Evolutionary conservation across 2,329 filamentous ascomycete species (phyloP).

Genomic region (Hymenoscyphus repandus): DNA sequence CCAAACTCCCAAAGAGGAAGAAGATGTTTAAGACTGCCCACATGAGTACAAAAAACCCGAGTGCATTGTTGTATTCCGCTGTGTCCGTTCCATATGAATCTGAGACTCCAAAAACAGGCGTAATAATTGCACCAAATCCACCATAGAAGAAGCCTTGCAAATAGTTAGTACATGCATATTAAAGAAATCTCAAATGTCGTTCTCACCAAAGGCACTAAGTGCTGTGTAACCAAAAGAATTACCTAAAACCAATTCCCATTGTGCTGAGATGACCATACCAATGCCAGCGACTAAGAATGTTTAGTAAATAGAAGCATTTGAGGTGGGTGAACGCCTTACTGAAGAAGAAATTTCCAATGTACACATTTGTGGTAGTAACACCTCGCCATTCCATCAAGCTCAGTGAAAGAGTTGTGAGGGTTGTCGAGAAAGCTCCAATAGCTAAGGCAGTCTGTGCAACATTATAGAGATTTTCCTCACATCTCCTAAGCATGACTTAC

Average conservation of each 20-base stretch:
- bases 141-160: slow-evolving; percentile 45
- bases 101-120: slow-evolving; percentile 40
- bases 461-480: background rate
- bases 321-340: slow-evolving; percentile 26
- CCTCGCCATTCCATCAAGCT: slow-evolving; percentile 51
- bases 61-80: slow-evolving; percentile 41
- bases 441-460: slow-evolving; percentile 39
- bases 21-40: slow-evolving; percentile 43
- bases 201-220: slow-evolving; percentile 46
- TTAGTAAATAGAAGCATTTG: background rate
- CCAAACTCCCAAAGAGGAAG: slow-evolving; percentile 41
- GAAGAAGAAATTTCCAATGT: slow-evolving; percentile 51
- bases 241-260: slow-evolving; percentile 49
- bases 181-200: too few species aligned
- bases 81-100: slow-evolving; percentile 39
- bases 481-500: slow-evolving; percentile 8
- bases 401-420: slow-evolving; percentile 47
- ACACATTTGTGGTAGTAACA: slow-evolving; percentile 45
- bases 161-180: too few species aligned
- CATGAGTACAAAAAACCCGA: slow-evolving; percentile 45
- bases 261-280: slow-evolving; percentile 48
- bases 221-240: slow-evolving; percentile 50
- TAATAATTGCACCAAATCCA: slow-evolving; percentile 44
- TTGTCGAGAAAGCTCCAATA: slow-evolving; percentile 49
- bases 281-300: slow-evolving; percentile 36